Base-by-base conservation (phyloP, 1,139 yeast species). In the Candida glucosophila region DNA sequence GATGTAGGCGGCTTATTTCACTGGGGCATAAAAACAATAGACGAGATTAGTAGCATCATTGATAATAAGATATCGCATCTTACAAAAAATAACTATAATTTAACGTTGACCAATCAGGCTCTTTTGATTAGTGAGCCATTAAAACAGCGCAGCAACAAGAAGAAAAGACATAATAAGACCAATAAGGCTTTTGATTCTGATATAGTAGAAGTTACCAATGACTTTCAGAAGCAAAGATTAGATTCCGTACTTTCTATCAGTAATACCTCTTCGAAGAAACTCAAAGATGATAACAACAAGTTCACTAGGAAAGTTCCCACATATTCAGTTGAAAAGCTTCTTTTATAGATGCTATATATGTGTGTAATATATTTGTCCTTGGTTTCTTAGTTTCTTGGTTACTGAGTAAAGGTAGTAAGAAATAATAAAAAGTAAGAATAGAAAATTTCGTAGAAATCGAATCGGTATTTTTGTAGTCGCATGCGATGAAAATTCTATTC, bases 1-100 rank as follows among this genome's bases (percentile, higher is more conserved):
- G 92, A 80, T 47, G 75, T 81, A 5, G 80, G 78, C 29, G 92
- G 92, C 1, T 52, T 80, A 23, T 72, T 78, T 41, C 69, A 76
- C 19, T 76, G 81, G 73, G 65, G 68, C 27, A 57, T 56, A 15
- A 56, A 56, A 7, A 63, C 74, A 22, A 53, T 78, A 20, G 44
- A 49, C 10, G 58, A 55, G 22, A 52, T 79, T 30, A 55, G 62
- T 14, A 45, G 41, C 12, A 55, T 66, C 14, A 58, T 79, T 6
- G 64, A 62, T 27, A 38, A 47, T 7, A 74, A 74, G 43, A 60
- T 77, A 17, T 61, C 59, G 10, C 55, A 73, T 2, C 47, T 76
- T 28, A 60, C 65, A 23, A 50, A 58, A 14, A 73, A 73, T 31
- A 58, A 73, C 11, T 70, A 68, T 45, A 64, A 73, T 31, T 52